These are phyloP conservation scores for Diddensiella caesifluorescens DNA, from an alignment of 805 yeast genomes.

Conservation along the genomic window DNA sequence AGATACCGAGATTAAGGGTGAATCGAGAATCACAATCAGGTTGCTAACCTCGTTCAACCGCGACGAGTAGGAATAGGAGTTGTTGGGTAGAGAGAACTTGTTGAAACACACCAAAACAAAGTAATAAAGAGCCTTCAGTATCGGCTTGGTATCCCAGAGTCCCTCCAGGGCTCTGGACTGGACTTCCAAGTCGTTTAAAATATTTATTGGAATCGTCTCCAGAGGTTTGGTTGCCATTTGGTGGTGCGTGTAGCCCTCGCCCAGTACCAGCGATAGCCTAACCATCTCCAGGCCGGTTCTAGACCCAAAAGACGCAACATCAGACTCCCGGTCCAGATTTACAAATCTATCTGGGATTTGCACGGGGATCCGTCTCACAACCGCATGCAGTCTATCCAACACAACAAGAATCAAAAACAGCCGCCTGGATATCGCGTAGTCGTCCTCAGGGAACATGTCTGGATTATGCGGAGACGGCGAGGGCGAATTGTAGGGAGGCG, in stretches of 20 bases:
- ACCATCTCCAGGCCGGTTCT: slow-evolving; percentile 18
- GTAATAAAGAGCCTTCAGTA: slow-evolving; percentile 22
- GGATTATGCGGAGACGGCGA: not conserved
- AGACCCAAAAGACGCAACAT: slow-evolving; percentile 15
- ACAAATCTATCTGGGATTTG: slow-evolving; percentile 24
- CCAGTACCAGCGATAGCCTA: slow-evolving; percentile 16
- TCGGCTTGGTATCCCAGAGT: slow-evolving; percentile 25
- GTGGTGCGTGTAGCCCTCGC: slow-evolving; percentile 5
- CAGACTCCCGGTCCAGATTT: slow-evolving; percentile 17
- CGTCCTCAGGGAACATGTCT: not conserved
- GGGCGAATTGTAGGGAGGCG: slow-evolving; percentile 1
- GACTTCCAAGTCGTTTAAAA: slow-evolving; percentile 1
- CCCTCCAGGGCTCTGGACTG: slow-evolving; percentile 12
- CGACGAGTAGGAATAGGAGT: not conserved
- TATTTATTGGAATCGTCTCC: not conserved
- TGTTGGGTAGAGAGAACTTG: not conserved
- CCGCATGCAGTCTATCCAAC: slow-evolving; percentile 29
- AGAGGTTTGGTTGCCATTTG: slow-evolving; percentile 2
- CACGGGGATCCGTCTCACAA: slow-evolving; percentile 22
- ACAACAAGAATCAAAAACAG: slow-evolving; percentile 25
- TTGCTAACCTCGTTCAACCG: slow-evolving; percentile 12
- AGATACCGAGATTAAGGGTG: slow-evolving; percentile 22
- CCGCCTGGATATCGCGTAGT: slow-evolving; percentile 20
- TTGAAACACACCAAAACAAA: slow-evolving; percentile 11
- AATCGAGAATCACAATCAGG: slow-evolving; percentile 18